Conservation (phyloP, 805 yeast genomes). For the Suhomyces sp. region DNA sequence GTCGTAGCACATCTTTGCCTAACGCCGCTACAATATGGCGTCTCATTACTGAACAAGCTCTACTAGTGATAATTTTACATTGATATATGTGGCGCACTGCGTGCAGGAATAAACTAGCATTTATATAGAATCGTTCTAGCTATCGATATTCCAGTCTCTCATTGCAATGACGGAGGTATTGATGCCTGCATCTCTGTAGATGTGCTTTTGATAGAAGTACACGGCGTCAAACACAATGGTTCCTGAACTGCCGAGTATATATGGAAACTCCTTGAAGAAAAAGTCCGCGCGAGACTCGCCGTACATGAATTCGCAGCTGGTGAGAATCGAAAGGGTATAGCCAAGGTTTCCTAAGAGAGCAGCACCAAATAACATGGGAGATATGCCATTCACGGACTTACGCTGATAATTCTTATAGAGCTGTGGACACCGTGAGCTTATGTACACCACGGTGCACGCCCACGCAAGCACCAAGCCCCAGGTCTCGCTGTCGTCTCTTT, state of each 20-base stretch:
- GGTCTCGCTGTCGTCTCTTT: background rate
- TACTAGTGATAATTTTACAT: background rate
- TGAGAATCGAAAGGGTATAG: slow-evolving; percentile 71
- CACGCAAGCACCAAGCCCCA: slow-evolving; percentile 54
- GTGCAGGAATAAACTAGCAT: background rate
- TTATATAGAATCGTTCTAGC: background rate
- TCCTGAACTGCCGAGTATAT: slow-evolving; percentile 80
- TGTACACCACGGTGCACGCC: slow-evolving; percentile 72
- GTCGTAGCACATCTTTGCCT: background rate
- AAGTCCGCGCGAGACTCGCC: slow-evolving; percentile 41
- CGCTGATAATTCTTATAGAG: slow-evolving; percentile 69
- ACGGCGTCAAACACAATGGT: slow-evolving; percentile 74
- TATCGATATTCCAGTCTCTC: slow-evolving; percentile 2
- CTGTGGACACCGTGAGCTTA: slow-evolving; percentile 82
- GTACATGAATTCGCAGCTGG: slow-evolving; percentile 51
- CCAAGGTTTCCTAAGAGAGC: slow-evolving; percentile 77
- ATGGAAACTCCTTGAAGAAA: slow-evolving; percentile 71
- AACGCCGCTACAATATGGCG: background rate
- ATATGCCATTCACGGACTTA: slow-evolving; percentile 82
- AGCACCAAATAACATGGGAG: slow-evolving; percentile 74
- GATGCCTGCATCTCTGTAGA: slow-evolving; percentile 19
- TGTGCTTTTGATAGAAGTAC: slow-evolving; percentile 60
- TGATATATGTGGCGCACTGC: background rate
- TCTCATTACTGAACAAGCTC: background rate
- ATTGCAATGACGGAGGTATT: slow-evolving; percentile 1